phyloP scores from a whole-genome alignment of 2,329 filamentous ascomycete species.

The Fusarium longipes region DNA sequence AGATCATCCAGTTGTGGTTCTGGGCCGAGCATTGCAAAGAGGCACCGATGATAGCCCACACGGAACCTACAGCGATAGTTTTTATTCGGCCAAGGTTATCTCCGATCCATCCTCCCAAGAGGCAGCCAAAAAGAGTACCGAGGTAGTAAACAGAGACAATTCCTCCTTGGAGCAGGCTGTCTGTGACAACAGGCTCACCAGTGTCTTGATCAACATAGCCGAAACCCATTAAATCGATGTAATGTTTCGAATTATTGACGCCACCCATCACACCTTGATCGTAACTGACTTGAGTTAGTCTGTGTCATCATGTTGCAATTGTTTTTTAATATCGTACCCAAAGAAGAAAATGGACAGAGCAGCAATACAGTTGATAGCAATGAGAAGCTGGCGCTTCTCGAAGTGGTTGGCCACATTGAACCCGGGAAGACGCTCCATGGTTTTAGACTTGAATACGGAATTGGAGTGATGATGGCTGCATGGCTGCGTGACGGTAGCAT shows the following conservation, averaged over 20 bases:
- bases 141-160: conserved; percentile 43
- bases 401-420: conserved; percentile 37
- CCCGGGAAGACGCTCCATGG: conserved; percentile 33
- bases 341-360: conserved; percentile 45
- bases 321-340: conserved; percentile 21
- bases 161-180: conserved; percentile 39
- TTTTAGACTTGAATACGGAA: neutral
- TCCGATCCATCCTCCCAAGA: conserved; percentile 35
- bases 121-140: conserved; percentile 40
- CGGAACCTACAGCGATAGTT: conserved; percentile 32
- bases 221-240: conserved; percentile 42
- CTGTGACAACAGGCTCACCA: conserved; percentile 33
- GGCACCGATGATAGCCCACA: conserved; percentile 33
- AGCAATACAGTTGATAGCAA: conserved; percentile 41
- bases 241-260: conserved; percentile 34
- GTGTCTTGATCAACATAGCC: conserved; percentile 35
- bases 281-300: neutral
- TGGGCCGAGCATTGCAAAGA: conserved; percentile 26
- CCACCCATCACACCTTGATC: conserved; percentile 43
- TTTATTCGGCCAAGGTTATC: conserved; percentile 38
- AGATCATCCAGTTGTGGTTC: conserved; percentile 43
- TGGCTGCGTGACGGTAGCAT: conserved; percentile 9
- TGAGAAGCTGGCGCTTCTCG: conserved; percentile 43
- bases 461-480: neutral
- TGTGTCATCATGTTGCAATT: fast-evolving